These are phyloP conservation scores for Gentiana dahurica DNA, from an alignment of 257 asterid genomes.

Conservation along the genomic window DNA sequence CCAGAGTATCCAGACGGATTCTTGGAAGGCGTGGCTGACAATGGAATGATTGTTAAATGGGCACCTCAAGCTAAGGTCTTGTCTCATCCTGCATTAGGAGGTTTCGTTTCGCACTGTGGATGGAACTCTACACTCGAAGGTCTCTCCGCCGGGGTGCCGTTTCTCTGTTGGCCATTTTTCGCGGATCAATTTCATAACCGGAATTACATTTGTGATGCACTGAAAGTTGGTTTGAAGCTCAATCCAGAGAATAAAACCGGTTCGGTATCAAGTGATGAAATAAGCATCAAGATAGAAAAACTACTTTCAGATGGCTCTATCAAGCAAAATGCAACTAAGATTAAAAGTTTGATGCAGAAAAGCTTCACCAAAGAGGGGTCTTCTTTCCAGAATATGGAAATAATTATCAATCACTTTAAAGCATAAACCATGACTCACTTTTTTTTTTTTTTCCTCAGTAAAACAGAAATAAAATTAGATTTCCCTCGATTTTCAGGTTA, in stretches of 20 bases:
- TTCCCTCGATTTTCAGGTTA: no score
- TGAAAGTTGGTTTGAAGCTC: conserved; percentile 35
- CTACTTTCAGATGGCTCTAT: conserved; percentile 10
- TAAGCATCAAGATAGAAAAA: conserved; percentile 21
- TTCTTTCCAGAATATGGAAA: conserved; percentile 21
- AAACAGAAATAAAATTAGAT: no score
- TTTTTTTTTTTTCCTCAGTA: no score
- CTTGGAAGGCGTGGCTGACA: conserved; percentile 2
- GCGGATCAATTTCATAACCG: conserved; percentile 29
- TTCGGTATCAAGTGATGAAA: conserved; percentile 23
- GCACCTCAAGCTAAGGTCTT: conserved; percentile 36
- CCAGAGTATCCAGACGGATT: no score
- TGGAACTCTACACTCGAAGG: conserved; percentile 39
- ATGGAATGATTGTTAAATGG: conserved; percentile 32
- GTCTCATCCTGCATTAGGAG: conserved; percentile 20
- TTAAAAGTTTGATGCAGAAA: conserved; percentile 17
- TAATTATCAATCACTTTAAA: conserved; percentile 7
- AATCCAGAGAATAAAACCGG: conserved; percentile 21
- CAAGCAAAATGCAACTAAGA: conserved; percentile 23
- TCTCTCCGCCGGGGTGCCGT: conserved; percentile 22
- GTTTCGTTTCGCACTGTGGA: conserved; percentile 37
- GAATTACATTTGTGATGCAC: conserved; percentile 24
- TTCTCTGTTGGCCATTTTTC: conserved; percentile 36
- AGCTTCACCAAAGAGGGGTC: conserved; percentile 27
- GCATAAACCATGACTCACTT: background rate